Percentiles rank a stretch among this genome's conserved stretches.
Conservation (phyloP, 1,139 yeast species). For the Yamadazyma membranifaciens region DNA sequence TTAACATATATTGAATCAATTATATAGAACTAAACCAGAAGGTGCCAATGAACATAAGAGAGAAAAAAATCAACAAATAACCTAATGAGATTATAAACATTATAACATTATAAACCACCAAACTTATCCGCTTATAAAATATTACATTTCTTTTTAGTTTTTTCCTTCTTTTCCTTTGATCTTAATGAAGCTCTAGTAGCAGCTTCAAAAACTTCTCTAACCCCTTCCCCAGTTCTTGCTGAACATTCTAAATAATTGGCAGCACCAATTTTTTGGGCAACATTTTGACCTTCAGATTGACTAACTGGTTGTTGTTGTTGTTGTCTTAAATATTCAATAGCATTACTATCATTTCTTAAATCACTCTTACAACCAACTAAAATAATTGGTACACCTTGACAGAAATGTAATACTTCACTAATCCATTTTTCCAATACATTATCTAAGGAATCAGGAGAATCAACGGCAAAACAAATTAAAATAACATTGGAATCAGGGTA, state of each 20-base stretch:
- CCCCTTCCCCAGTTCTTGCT: constrained; percentile 88
- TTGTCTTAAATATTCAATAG: constrained; percentile 72
- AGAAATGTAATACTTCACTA: constrained; percentile 89
- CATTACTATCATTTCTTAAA: constrained; percentile 77
- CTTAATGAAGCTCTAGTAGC: constrained; percentile 87
- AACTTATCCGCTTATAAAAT: constrained; percentile 44
- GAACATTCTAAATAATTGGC: constrained; percentile 88
- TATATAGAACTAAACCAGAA: constrained; percentile 6
- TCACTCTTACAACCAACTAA: constrained; percentile 92
- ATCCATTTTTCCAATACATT: constrained; percentile 96
- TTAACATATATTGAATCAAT: constrained; percentile 5
- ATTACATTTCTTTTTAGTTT: constrained; percentile 57
- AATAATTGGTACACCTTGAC: constrained; percentile 93
- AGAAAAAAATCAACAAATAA: constrained; percentile 2
- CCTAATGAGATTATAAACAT: not conserved
- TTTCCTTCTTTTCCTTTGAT: constrained; percentile 57
- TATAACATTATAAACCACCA: not conserved
- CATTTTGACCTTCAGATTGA: constrained; percentile 75
- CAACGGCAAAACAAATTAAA: constrained; percentile 87
- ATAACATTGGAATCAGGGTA: constrained; percentile 94
- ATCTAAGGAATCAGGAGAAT: constrained; percentile 88
- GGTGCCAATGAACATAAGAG: constrained; percentile 1
- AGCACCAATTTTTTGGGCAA: constrained; percentile 87
- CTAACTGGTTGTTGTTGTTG: constrained; percentile 77
- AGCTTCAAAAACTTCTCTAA: constrained; percentile 86